Evolutionary conservation across 1,284 basidiomycete species (phyloP).

Genomic region (Xerocomus amazonicus): DNA sequence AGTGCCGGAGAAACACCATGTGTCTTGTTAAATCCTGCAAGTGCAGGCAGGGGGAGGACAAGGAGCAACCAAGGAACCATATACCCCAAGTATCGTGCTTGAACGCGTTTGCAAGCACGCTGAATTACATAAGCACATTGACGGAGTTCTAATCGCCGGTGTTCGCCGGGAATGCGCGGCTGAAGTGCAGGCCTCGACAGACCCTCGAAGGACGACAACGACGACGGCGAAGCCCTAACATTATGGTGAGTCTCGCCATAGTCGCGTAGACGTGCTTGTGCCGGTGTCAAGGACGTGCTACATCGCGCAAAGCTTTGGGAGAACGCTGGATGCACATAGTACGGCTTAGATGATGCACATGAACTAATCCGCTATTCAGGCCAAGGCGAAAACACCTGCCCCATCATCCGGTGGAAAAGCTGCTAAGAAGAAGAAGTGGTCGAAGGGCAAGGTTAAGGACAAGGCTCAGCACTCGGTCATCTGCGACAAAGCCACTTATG

Average conservation of each 20-base stretch:
- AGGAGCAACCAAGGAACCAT: slow-evolving; percentile 49
- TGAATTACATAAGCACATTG: slow-evolving; percentile 20
- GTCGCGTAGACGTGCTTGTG: not conserved
- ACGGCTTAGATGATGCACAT: slow-evolving; percentile 15
- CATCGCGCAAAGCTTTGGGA: not conserved
- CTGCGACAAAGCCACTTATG: slow-evolving; percentile 88
- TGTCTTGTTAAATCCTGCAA: slow-evolving; percentile 43
- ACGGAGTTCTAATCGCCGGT: slow-evolving; percentile 26
- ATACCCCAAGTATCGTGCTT: not conserved
- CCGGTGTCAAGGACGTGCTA: not conserved
- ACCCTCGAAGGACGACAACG: not conserved
- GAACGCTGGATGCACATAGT: slow-evolving; percentile 19
- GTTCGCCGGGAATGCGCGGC: slow-evolving; percentile 14
- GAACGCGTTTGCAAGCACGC: not conserved
- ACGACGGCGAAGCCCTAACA: slow-evolving; percentile 23
- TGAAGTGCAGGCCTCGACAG: slow-evolving; percentile 4
- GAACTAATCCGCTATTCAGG: slow-evolving; percentile 39
- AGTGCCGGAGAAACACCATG: slow-evolving; percentile 49
- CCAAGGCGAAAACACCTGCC: slow-evolving; percentile 67
- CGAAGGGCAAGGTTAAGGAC: slow-evolving; percentile 99
- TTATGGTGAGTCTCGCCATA: slow-evolving; percentile 31
- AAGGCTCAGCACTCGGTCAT: slow-evolving; percentile 95
- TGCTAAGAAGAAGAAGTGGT: slow-evolving; percentile 99
- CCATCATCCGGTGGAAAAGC: slow-evolving; percentile 73
- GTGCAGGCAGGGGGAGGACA: slow-evolving; percentile 36